Percentiles rank a stretch among this genome's conserved stretches.
Conservation (phyloP, 2,329 filamentous ascomycete genomes). For the Claviceps sp. region DNA sequence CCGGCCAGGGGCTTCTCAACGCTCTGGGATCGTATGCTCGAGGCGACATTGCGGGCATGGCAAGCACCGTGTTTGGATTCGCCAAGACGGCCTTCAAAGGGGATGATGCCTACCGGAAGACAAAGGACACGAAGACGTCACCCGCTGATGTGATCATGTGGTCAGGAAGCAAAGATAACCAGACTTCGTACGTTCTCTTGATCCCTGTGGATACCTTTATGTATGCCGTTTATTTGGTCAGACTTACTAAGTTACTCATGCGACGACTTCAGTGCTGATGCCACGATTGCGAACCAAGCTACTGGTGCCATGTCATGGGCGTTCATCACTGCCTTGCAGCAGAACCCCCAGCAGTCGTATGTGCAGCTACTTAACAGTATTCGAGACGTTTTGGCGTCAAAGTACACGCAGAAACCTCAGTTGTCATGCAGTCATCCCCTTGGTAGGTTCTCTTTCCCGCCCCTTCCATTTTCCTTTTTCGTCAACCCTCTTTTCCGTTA, state of each 20-base stretch:
- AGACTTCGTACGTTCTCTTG: slow-evolving; percentile 52
- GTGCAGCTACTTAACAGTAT: slow-evolving; percentile 92
- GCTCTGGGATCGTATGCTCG: slow-evolving; percentile 68
- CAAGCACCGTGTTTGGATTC: slow-evolving; percentile 66
- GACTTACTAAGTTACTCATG: not conserved
- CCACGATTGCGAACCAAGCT: slow-evolving; percentile 73
- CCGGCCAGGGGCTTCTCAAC: slow-evolving; percentile 56
- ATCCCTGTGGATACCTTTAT: not conserved
- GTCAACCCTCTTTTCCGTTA: not conserved
- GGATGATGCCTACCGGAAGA: slow-evolving; percentile 65
- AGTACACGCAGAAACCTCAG: slow-evolving; percentile 92
- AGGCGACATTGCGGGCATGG: slow-evolving; percentile 73
- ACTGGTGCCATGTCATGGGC: slow-evolving; percentile 98
- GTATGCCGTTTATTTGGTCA: not conserved
- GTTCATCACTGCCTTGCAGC: slow-evolving; percentile 81
- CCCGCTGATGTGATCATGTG: slow-evolving; percentile 96
- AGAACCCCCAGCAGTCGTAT: slow-evolving; percentile 92
- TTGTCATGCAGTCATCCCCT: slow-evolving; percentile 91
- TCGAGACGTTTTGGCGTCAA: slow-evolving; percentile 71
- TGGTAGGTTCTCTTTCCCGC: slow-evolving; percentile 43
- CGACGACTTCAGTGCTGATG: slow-evolving; percentile 56
- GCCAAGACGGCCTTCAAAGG: slow-evolving; percentile 79
- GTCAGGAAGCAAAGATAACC: slow-evolving; percentile 90
- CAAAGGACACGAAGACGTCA: slow-evolving; percentile 79
- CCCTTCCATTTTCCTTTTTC: no score